phyloP scores from a whole-genome alignment of 1,284 basidiomycete genomes.

The Malassezia slooffiae region DNA sequence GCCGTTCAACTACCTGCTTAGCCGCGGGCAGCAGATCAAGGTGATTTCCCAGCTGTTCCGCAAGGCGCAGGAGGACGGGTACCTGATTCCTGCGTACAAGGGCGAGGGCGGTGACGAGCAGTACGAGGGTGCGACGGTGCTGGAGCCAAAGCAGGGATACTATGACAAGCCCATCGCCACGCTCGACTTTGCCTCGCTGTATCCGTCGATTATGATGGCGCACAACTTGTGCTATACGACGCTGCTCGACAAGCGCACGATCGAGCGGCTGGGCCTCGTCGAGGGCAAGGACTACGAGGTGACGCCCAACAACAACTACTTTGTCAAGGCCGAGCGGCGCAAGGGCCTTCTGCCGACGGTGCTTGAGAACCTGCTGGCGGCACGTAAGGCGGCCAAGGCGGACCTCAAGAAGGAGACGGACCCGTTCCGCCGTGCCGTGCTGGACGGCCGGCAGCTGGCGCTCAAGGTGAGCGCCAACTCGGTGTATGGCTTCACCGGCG shows the following conservation, averaged over 20 bases:
- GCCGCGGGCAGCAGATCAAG: slow-evolving; percentile 46
- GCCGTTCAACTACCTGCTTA: slow-evolving; percentile 46
- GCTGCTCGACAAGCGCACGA: slow-evolving; percentile 38
- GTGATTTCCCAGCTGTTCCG: slow-evolving; percentile 45
- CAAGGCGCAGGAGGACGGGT: slow-evolving; percentile 43
- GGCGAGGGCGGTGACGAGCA: slow-evolving; percentile 44
- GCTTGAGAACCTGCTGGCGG: slow-evolving; percentile 37
- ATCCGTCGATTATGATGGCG: slow-evolving; percentile 47
- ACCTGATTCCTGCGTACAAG: slow-evolving; percentile 43
- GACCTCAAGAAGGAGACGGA: slow-evolving; percentile 46
- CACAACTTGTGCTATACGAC: slow-evolving; percentile 47
- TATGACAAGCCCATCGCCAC: slow-evolving; percentile 45
- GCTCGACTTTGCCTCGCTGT: slow-evolving; percentile 45
- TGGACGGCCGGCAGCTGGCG: slow-evolving; percentile 44
- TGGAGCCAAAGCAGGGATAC: slow-evolving; percentile 45
- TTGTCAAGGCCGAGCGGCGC: slow-evolving; percentile 33
- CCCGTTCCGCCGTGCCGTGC: slow-evolving; percentile 42
- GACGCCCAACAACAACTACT: slow-evolving; percentile 46
- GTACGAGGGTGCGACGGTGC: slow-evolving; percentile 45
- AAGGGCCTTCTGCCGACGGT: slow-evolving; percentile 44
- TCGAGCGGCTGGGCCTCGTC: slow-evolving; percentile 37
- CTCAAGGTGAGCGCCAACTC: slow-evolving; percentile 46
- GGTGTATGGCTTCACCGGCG: slow-evolving; percentile 46
- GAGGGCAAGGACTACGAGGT: slow-evolving; percentile 39
- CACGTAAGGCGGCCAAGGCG: slow-evolving; percentile 43